A percentile compares a stretch with the other conserved stretches of the same genome.
Evolutionary conservation across 495 filamentous ascomycete species (phyloP).

Genomic region (Viridothelium virens): DNA sequence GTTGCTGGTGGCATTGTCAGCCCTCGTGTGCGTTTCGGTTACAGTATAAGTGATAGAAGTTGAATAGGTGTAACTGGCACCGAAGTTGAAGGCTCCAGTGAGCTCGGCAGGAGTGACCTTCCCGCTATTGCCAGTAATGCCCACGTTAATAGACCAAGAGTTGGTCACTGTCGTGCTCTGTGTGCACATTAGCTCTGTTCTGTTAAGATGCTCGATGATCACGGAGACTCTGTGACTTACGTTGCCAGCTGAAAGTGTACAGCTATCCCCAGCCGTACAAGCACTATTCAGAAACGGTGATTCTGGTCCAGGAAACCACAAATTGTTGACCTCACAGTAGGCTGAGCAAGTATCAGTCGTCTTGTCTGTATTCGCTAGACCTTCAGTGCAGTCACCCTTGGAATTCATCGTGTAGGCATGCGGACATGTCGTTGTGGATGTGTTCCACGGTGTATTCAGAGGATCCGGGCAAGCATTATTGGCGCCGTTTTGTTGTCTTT

Average conservation of each 20-base stretch:
- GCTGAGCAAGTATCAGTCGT: constrained; percentile 1
- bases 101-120: constrained; percentile 7
- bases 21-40: not conserved
- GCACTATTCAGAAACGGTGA: constrained; percentile 5
- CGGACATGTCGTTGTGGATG: not conserved
- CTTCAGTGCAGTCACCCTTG: not conserved
- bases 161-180: constrained; percentile 10
- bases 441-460: constrained; percentile 5
- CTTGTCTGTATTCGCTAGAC: not conserved
- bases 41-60: not conserved
- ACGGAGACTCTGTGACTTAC: not conserved
- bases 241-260: constrained; percentile 1
- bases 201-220: not conserved
- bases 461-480: not conserved
- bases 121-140: not conserved
- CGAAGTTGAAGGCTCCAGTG: constrained; percentile 7
- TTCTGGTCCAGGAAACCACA: constrained; percentile 4
- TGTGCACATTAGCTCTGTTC: not conserved
- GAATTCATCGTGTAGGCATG: not conserved
- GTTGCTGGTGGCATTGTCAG: not conserved
- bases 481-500: not conserved
- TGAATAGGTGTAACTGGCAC: not conserved
- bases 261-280: constrained; percentile 6
- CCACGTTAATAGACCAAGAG: not conserved
- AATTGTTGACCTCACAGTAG: not conserved